Evolutionary conservation across 1,284 basidiomycete species (phyloP).

Genomic region (Leccinum variabile): DNA sequence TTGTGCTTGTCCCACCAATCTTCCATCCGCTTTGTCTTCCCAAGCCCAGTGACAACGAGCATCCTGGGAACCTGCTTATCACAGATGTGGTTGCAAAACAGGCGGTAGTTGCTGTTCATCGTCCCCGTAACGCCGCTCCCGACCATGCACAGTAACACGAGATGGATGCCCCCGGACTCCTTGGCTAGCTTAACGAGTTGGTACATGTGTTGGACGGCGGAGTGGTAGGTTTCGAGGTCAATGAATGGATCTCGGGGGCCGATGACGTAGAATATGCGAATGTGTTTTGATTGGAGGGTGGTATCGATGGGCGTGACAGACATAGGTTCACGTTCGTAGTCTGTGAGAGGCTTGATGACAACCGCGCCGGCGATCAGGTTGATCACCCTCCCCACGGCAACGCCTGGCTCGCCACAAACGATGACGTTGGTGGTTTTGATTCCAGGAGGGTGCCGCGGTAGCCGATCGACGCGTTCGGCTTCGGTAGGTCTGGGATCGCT

Average conservation of each 20-base stretch:
- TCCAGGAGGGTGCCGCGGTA: conserved; percentile 25
- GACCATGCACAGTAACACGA: conserved; percentile 31
- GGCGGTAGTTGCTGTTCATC: conserved; percentile 24
- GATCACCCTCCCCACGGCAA: conserved; percentile 23
- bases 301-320: conserved; percentile 22
- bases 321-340: conserved; percentile 28
- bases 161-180: conserved; percentile 26
- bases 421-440: conserved; percentile 29
- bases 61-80: conserved; percentile 22
- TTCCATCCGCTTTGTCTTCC: conserved; percentile 29
- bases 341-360: conserved; percentile 30
- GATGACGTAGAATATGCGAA: conserved; percentile 25
- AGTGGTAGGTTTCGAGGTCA: conserved; percentile 20
- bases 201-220: conserved; percentile 23
- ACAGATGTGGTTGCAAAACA: conserved; percentile 29
- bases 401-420: conserved; percentile 33
- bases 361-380: conserved; percentile 20
- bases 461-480: conserved; percentile 18
- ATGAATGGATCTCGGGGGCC: conserved; percentile 27
- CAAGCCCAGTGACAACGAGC: conserved; percentile 33
- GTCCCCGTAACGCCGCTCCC: conserved; percentile 22
- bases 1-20: conserved; percentile 32
- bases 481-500: conserved; percentile 16
- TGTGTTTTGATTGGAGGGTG: conserved; percentile 21
- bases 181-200: conserved; percentile 18